Conservation (phyloP, 768 basidiomycete species). For the Leccinum subtestaceum region DNA sequence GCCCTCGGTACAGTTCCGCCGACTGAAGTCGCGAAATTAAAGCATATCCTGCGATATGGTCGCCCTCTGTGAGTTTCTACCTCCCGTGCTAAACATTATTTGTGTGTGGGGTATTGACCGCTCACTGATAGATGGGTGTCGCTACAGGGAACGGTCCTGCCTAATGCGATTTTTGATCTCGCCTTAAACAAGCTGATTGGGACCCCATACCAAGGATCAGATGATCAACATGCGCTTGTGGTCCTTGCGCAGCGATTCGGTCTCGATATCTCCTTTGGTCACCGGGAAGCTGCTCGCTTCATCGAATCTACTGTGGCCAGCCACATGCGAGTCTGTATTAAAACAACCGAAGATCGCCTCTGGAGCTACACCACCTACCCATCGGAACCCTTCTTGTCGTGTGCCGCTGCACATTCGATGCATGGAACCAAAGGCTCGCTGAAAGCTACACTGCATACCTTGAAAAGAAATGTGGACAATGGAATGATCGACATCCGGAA, state of each 20-base stretch:
- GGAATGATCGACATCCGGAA: too few species aligned
- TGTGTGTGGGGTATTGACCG: neutral
- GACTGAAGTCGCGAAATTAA: neutral
- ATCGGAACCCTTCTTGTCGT: too few species aligned
- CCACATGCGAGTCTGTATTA: too few species aligned
- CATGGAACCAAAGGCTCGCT: too few species aligned
- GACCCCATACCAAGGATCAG: neutral
- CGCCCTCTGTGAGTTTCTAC: neutral
- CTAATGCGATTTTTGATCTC: neutral
- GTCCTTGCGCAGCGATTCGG: neutral
- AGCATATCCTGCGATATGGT: neutral
- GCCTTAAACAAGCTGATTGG: neutral
- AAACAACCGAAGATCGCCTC: too few species aligned
- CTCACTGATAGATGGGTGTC: neutral
- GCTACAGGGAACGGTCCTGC: neutral
- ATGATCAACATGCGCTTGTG: neutral
- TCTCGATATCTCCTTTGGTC: too few species aligned
- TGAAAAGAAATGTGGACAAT: too few species aligned
- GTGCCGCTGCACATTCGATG: too few species aligned
- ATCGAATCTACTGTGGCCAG: too few species aligned
- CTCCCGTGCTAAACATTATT: too few species aligned
- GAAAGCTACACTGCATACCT: too few species aligned
- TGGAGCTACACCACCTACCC: too few species aligned
- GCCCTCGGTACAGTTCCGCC: neutral
- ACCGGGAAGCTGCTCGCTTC: neutral